Conservation (phyloP, 176 grass and related monocot species). For the Raddia guianensis region DNA sequence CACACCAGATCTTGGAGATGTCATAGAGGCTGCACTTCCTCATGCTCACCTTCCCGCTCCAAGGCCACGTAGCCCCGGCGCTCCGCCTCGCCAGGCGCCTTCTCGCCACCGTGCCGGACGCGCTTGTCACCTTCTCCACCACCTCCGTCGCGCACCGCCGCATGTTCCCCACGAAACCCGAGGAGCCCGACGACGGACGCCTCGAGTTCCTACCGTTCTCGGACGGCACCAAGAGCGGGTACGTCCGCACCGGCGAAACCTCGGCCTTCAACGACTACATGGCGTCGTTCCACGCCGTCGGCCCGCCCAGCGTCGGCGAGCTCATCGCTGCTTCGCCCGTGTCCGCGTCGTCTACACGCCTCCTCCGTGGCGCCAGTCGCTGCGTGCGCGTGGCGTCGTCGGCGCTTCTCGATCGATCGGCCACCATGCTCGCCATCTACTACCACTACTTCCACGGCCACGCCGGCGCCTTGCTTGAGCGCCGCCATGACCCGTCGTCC, state of each 20-base stretch:
- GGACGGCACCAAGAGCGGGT: conserved; percentile 33
- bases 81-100: conserved; percentile 58
- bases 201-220: conserved; percentile 60
- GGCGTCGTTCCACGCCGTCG: conserved; percentile 38
- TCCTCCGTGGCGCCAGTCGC: conserved; percentile 73
- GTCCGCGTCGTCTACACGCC: conserved; percentile 56
- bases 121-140: conserved; percentile 69
- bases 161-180: conserved; percentile 49
- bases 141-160: conserved; percentile 47
- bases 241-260: not conserved
- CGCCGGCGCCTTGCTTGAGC: conserved; percentile 23
- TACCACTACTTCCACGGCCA: conserved; percentile 66
- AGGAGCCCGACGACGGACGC: conserved; percentile 4
- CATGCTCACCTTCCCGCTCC: conserved; percentile 58
- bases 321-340: conserved; percentile 50
- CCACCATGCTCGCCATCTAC: conserved; percentile 55
- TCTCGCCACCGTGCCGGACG: conserved; percentile 25
- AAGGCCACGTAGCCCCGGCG: conserved; percentile 79
- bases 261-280: conserved; percentile 41
- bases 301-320: conserved; percentile 29
- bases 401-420: conserved; percentile 73
- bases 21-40: conserved; percentile 58
- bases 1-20: not conserved
- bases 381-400: conserved; percentile 50
- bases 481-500: conserved; percentile 49